These are phyloP conservation scores for Amanita jacksonii DNA, from an alignment of 768 basidiomycete species.

Conservation along the genomic window DNA sequence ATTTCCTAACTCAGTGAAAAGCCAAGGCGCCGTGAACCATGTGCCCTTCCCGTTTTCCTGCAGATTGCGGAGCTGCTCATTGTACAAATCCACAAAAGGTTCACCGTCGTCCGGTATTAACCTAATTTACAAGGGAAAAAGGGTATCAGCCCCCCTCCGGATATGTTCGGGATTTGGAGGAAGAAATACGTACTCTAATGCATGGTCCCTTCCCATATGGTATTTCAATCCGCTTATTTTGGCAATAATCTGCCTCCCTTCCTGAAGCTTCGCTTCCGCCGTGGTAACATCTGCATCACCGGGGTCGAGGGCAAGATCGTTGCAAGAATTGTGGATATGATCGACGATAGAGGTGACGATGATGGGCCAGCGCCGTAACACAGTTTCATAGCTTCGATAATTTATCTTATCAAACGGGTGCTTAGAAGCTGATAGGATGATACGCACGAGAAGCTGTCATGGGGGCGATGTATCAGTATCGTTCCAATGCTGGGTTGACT, in stretches of 20 bases:
- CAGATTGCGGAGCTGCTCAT: conserved; percentile 53
- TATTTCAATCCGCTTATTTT: conserved; percentile 75
- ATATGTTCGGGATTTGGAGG: too few relatives aligned
- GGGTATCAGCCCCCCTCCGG: too few relatives aligned
- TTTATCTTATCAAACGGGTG: background rate
- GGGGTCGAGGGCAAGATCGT: conserved; percentile 34
- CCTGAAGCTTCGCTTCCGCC: conserved; percentile 41
- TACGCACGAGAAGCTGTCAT: conserved; percentile 58
- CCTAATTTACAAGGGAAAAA: too few relatives aligned
- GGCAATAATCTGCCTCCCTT: conserved; percentile 73
- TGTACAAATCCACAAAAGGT: conserved; percentile 62
- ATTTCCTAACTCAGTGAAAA: conserved; percentile 80
- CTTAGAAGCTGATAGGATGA: background rate
- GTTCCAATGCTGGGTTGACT: conserved; percentile 11
- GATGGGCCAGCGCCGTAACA: conserved; percentile 71
- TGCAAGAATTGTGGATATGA: conserved; percentile 60
- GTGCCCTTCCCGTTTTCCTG: conserved; percentile 41
- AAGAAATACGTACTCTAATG: conserved; percentile 44
- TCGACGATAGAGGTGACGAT: conserved; percentile 81
- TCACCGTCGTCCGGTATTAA: conserved; percentile 71
- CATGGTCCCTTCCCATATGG: conserved; percentile 73
- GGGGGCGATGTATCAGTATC: background rate
- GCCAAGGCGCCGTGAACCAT: conserved; percentile 93
- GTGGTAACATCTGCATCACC: conserved; percentile 13
- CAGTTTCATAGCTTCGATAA: conserved; percentile 58